Base-by-base conservation (phyloP, 1,284 basidiomycete genomes). In the Apiotrichum brassicae region DNA sequence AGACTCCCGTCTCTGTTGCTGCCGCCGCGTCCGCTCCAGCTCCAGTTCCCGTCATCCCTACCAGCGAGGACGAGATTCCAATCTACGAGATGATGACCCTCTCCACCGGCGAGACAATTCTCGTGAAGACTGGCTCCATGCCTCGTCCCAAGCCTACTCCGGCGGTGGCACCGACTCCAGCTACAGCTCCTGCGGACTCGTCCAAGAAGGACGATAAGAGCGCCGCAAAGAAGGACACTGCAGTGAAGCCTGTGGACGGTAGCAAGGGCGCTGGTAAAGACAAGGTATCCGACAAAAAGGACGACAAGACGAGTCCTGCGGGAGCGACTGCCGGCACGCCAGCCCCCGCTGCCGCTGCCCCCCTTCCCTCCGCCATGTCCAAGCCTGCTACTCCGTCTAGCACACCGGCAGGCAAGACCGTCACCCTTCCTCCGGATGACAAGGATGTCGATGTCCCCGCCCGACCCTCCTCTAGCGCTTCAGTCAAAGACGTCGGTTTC, bases 61-160 rank as follows among this genome's bases (percentile, higher is more conserved):
- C n/a, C 12, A 8, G 18, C 18, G 28, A 30, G 14, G 40, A 49
- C 23, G 43, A 51, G 16, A 40, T 56, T 6, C 47, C 58, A 6
- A 45, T 62, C 13, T 51, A 64, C 37, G 59, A 66, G 36, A 48
- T 57, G 33, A 44, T 67, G 26, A 53, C 53, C 2, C 48, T 70
- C 3, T 65, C 68, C 9, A 61, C 66, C 48, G 68, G 68, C 18
- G 39, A 43, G 12, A 48, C 18, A 13, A 65, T 62, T 3, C 63
- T 63, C 37, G 49, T 66, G 20, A 49, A 47, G 44, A 43, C 44
- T 1, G 49, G 44, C 22, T 35, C 43, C 1, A 46, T 46, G 34
- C 41, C 41, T 6, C 22, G 9, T 8, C 34, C 46, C 63, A 66
- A 37, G 65, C 64, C 44, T 47, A 52, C 26, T 56, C 61, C 32